Conservation (phyloP, 768 basidiomycete genomes). For the Lentinus brumalis region DNA sequence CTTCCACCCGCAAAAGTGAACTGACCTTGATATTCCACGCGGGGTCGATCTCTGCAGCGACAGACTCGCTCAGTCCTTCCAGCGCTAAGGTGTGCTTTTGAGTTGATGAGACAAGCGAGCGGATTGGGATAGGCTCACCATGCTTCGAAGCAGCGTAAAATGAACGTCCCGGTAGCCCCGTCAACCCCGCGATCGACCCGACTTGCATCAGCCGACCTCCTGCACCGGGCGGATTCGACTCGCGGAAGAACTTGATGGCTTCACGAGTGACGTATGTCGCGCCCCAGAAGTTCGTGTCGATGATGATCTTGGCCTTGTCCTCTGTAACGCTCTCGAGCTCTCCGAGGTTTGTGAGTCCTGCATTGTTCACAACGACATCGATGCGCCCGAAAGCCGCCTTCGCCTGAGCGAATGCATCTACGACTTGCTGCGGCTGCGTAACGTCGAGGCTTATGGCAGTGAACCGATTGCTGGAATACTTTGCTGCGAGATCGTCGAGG, state of each 20-base stretch:
- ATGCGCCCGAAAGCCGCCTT: constrained; percentile 21
- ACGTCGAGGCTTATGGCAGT: constrained; percentile 28
- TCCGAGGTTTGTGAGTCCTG: constrained; percentile 19
- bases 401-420: constrained; percentile 21
- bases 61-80: constrained; percentile 31
- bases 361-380: constrained; percentile 32
- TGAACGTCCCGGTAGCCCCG: constrained; percentile 9
- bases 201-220: constrained; percentile 39
- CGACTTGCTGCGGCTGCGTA: constrained; percentile 14
- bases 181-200: constrained; percentile 31
- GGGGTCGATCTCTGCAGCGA: constrained; percentile 36
- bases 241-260: constrained; percentile 38
- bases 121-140: neutral
- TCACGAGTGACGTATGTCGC: constrained; percentile 32
- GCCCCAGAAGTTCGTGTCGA: constrained; percentile 33
- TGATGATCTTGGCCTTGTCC: constrained; percentile 15
- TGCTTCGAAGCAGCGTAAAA: constrained; percentile 14
- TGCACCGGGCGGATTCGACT: constrained; percentile 34
- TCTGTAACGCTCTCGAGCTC: constrained; percentile 25
- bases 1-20: neutral
- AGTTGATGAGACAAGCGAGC: neutral
- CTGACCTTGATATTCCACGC: constrained; percentile 39
- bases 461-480: constrained; percentile 18
- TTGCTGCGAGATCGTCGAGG: constrained; percentile 24
- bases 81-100: constrained; percentile 25